Evolutionary conservation across 257 asterid species (phyloP).

Genomic region (Nicotiana undulata): DNA sequence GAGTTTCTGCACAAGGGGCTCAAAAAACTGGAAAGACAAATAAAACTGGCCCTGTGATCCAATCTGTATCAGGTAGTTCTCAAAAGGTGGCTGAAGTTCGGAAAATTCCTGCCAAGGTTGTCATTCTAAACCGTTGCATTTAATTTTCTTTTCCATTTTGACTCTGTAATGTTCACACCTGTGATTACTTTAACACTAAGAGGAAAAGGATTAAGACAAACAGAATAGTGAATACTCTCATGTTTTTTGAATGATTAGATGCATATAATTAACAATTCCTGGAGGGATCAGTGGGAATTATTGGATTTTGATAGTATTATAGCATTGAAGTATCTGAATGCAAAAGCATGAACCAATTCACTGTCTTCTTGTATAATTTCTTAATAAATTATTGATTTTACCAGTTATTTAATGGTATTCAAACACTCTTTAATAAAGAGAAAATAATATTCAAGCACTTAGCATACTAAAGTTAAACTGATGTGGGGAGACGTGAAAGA

Average conservation of each 20-base stretch:
- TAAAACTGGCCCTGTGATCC: conserved; percentile 19
- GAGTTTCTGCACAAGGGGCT: conserved; percentile 31
- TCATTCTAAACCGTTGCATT: background rate
- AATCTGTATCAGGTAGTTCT: conserved; percentile 37
- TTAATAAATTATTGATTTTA: background rate
- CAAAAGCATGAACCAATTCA: background rate
- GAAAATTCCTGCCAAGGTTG: conserved; percentile 39
- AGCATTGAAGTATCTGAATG: background rate
- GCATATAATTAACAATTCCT: no score
- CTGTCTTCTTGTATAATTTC: background rate
- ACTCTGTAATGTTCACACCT: no score
- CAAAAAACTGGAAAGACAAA: conserved; percentile 32
- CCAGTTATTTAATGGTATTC: background rate
- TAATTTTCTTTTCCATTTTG: no score
- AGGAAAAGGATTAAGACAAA: no score
- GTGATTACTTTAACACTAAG: no score
- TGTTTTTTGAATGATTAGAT: no score
- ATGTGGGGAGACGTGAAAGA: background rate
- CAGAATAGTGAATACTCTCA: no score
- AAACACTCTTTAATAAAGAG: background rate
- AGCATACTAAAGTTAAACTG: background rate
- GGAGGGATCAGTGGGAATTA: no score
- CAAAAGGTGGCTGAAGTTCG: conserved; percentile 33
- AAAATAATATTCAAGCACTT: background rate
- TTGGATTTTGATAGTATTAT: background rate